A percentile compares a stretch with the other conserved stretches of the same genome.
These are phyloP conservation scores for Balakata baccata DNA, from an alignment of 345 rosid genomes.

Conservation along the genomic window DNA sequence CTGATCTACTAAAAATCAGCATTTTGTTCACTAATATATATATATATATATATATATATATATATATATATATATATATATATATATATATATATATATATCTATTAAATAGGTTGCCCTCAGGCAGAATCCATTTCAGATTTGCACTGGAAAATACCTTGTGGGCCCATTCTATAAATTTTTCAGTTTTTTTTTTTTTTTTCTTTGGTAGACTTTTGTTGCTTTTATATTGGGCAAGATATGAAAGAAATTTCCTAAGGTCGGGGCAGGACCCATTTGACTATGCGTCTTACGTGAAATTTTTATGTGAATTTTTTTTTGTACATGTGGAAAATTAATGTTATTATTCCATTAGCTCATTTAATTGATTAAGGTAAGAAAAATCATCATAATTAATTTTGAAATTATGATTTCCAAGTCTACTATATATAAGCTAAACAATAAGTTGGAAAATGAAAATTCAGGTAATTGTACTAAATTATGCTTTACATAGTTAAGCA, in stretches of 20 bases:
- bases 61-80: constrained; percentile 20
- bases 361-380: too few species aligned
- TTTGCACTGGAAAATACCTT: too few species aligned
- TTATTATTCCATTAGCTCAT: too few species aligned
- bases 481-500: constrained; percentile 13
- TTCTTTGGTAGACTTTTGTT: neutral
- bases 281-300: too few species aligned
- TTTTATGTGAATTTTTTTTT: too few species aligned
- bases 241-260: constrained; percentile 10
- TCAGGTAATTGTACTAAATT: neutral
- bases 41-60: constrained; percentile 21
- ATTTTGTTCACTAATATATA: constrained; percentile 14
- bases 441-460: neutral
- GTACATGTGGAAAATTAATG: too few species aligned
- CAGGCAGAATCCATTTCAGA: constrained; percentile 14
- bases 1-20: constrained; percentile 3
- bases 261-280: too few species aligned
- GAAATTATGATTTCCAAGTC: too few species aligned
- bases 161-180: constrained; percentile 3
- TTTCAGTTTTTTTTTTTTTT: neutral
- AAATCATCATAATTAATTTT: too few species aligned
- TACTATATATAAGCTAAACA: too few species aligned
- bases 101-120: constrained; percentile 2
- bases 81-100: neutral
- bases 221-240: neutral